Percentiles rank a stretch among this genome's conserved stretches.
Evolutionary conservation across 352 stramenopile genomes (phyloP).

Genomic region (Pythium scleroteichum): DNA sequence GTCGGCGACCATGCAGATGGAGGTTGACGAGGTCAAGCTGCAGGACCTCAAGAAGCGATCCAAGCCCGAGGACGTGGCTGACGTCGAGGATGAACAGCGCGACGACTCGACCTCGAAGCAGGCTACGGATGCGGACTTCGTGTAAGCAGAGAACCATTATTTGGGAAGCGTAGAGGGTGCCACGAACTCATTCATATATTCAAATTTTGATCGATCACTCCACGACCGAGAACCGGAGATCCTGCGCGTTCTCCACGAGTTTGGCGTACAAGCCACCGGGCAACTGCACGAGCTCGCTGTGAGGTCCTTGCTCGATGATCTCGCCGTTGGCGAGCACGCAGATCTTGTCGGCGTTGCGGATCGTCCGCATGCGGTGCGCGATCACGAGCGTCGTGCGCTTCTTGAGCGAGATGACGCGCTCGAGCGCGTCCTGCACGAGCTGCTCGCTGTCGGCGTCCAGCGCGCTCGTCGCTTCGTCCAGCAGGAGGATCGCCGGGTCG

Average conservation of each 20-base stretch:
- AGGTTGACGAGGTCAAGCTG: conserved; percentile 27
- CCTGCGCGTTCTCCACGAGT: conserved; percentile 20
- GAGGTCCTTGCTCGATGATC: conserved; percentile 91
- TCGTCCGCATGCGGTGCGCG: conserved; percentile 92
- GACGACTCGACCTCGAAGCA: background rate
- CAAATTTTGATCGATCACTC: conserved; percentile 6
- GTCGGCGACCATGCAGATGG: conserved; percentile 17
- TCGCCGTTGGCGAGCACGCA: conserved; percentile 91
- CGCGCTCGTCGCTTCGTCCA: conserved; percentile 92
- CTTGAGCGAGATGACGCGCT: conserved; percentile 53
- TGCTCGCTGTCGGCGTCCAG: conserved; percentile 84
- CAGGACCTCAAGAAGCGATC: conserved; percentile 15
- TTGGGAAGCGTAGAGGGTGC: background rate
- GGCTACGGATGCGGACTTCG: conserved; percentile 14
- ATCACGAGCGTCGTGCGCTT: conserved; percentile 90
- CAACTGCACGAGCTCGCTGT: conserved; percentile 81
- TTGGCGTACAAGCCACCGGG: conserved; percentile 25
- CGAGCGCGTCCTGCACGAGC: conserved; percentile 82
- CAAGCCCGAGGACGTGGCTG: background rate
- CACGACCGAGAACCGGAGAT: conserved; percentile 20
- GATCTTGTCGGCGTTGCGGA: conserved; percentile 94
- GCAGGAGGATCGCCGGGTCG: conserved; percentile 80
- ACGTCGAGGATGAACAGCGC: background rate
- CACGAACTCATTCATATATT: background rate
- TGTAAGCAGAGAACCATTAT: conserved; percentile 9